These are phyloP conservation scores for Phascolomyces articulosus DNA, from an alignment of 371 early-diverging fungal species.

Conservation along the genomic window DNA sequence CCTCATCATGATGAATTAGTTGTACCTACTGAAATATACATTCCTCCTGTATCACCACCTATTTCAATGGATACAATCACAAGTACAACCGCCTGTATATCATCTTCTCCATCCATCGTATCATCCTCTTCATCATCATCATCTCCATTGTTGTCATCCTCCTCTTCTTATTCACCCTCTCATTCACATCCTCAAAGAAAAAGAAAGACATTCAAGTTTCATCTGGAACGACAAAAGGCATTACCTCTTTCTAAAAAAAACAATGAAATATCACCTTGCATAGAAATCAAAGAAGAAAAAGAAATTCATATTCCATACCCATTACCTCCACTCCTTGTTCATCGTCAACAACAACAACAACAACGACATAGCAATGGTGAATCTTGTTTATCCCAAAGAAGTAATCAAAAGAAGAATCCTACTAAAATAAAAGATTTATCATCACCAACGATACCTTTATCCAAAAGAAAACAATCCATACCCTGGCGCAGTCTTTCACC, in stretches of 20 bases:
- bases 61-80: slow-evolving; percentile 1
- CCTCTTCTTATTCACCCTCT: too few species aligned
- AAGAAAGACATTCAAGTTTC: slow-evolving; percentile 6
- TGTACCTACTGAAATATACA: not conserved
- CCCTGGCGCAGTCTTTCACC: slow-evolving; percentile 6
- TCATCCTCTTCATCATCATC: not conserved
- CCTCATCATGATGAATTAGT: not conserved
- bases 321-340: too few species aligned
- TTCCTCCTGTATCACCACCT: not conserved
- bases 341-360: not conserved
- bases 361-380: too few species aligned
- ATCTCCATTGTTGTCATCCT: not conserved
- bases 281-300: too few species aligned
- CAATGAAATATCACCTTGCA: too few species aligned
- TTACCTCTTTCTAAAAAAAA: not conserved
- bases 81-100: too few species aligned
- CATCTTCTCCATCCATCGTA: not conserved
- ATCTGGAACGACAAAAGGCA: slow-evolving; percentile 9
- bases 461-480: slow-evolving; percentile 1
- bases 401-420: too few species aligned
- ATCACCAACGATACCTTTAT: not conserved
- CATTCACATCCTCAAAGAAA: too few species aligned
- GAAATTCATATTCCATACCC: too few species aligned
- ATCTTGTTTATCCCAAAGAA: too few species aligned
- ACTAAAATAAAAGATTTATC: not conserved